phyloP scores from a whole-genome alignment of 495 filamentous ascomycete species.

The Annulohypoxylon nitens region DNA sequence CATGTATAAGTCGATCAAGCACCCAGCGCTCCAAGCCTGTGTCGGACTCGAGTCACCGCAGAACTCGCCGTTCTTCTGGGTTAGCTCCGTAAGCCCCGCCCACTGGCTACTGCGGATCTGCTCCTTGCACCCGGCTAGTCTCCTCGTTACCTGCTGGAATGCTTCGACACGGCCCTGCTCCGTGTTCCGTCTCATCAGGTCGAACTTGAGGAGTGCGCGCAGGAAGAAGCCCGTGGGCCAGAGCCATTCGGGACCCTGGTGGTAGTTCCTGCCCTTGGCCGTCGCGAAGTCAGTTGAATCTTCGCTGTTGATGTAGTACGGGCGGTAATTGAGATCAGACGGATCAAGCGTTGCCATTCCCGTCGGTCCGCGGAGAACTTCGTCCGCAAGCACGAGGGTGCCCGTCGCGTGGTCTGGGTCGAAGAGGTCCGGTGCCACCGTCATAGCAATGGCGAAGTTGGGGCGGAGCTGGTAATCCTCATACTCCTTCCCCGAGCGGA shows the following conservation, averaged over 20 bases:
- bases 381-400: conserved; percentile 83
- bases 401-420: conserved; percentile 77
- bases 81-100: conserved; percentile 94
- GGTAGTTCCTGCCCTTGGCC: conserved; percentile 94
- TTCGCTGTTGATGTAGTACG: conserved; percentile 94
- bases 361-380: conserved; percentile 82
- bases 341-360: conserved; percentile 98
- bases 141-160: conserved; percentile 91
- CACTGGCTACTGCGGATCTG: conserved; percentile 81
- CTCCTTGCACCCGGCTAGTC: conserved; percentile 84
- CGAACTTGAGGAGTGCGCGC: conserved; percentile 89
- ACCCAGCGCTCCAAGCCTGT: conserved; percentile 94
- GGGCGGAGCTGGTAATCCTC: conserved; percentile 97
- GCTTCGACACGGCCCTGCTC: conserved; percentile 77
- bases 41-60: conserved; percentile 94
- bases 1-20: conserved; percentile 93
- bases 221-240: conserved; percentile 98
- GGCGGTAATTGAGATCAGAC: conserved; percentile 88
- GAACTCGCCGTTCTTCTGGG: conserved; percentile 84
- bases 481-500: conserved; percentile 90
- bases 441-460: conserved; percentile 97
- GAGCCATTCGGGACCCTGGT: conserved; percentile 99
- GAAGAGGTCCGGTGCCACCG: conserved; percentile 91
- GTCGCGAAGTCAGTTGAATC: conserved; percentile 91
- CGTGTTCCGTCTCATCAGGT: conserved; percentile 77